Evolutionary conservation across 1,284 basidiomycete species (phyloP), one percentile per base, ranked within the genome.

Genomic region (Pholiota adiposa): DNA sequence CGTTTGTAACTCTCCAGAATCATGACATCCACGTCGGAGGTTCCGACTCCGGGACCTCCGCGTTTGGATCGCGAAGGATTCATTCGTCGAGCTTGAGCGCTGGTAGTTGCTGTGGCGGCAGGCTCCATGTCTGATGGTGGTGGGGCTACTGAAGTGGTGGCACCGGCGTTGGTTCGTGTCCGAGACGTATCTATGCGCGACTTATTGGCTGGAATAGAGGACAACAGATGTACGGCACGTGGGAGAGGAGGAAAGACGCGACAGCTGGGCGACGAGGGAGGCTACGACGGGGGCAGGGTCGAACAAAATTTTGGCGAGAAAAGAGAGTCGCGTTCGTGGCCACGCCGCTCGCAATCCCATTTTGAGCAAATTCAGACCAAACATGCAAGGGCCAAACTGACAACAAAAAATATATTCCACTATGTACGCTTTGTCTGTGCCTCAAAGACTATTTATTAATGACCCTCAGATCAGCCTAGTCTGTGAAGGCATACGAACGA

Each of bases 1-100:
- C 91, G 84, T 73, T 86, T 86, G 68, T 92, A 82, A 67, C 88
- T 90, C 68, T 95, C 93, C 63, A 94, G 75, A 70, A 96, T 90
- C 86, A 93, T 89, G 62, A 87, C 71, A 77, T 96, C 94, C 27
- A 89, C 70, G 60, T 94, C 91, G 70, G 86, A 87, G 62, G 73
- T 86, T 58, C 91, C 90, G 51, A 91, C 84, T 36, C 88, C 89
- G 38, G 89, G 88, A 3, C 90, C 90, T 52, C 91, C 89, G 59
- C 93, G 84, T 65, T 92, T 83, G 57, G 89, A 84, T 65, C 93
- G 85, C 70, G 90, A 85, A 33, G 93, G 93, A 54, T 73, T 93
- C 87, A 74, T 90, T 72, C 87, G 87, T 57, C 77, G 82, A 64
- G 71, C 64, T 60, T 73, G 73, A 27, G 69, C 64, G 52, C 67